Evolutionary conservation across 306 rosid genomes (phyloP).

Genomic region (Cucumis melo): DNA sequence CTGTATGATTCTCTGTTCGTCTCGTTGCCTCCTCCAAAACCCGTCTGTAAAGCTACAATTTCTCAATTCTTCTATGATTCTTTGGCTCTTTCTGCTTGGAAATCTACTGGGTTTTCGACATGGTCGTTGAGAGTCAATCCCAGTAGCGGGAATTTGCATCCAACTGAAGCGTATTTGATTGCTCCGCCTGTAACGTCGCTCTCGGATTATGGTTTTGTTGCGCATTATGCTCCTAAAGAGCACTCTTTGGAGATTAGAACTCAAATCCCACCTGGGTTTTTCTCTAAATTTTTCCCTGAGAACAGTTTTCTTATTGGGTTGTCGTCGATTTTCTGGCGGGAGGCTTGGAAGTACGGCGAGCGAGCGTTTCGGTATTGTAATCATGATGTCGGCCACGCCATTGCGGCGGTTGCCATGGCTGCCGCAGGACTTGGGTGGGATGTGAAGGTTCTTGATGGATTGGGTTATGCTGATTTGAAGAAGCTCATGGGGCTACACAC

Average conservation of each 20-base stretch:
- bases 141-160: conserved; percentile 85
- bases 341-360: conserved; percentile 94
- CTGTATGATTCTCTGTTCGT: conserved; percentile 47
- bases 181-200: conserved; percentile 39
- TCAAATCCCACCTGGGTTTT: conserved; percentile 40
- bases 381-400: conserved; percentile 86
- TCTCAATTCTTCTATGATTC: conserved; percentile 70
- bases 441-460: conserved; percentile 66
- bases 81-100: conserved; percentile 88
- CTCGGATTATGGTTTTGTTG: conserved; percentile 43
- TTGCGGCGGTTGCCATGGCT: conserved; percentile 75
- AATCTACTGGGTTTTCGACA: conserved; percentile 42
- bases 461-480: conserved; percentile 63
- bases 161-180: conserved; percentile 70
- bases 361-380: conserved; percentile 85
- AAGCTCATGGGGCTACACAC: conserved; percentile 59
- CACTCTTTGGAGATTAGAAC: conserved; percentile 76
- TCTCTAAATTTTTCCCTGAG: conserved; percentile 33
- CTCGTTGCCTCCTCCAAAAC: conserved; percentile 55
- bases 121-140: conserved; percentile 96
- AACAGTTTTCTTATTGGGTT: conserved; percentile 53
- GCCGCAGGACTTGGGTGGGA: conserved; percentile 88
- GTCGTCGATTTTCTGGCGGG: conserved; percentile 90
- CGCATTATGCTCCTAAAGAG: conserved; percentile 89
- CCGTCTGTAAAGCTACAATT: conserved; percentile 52